Evolutionary conservation across 192 early-diverging fungal species (phyloP).

Genomic region (Coemansia sp.): DNA sequence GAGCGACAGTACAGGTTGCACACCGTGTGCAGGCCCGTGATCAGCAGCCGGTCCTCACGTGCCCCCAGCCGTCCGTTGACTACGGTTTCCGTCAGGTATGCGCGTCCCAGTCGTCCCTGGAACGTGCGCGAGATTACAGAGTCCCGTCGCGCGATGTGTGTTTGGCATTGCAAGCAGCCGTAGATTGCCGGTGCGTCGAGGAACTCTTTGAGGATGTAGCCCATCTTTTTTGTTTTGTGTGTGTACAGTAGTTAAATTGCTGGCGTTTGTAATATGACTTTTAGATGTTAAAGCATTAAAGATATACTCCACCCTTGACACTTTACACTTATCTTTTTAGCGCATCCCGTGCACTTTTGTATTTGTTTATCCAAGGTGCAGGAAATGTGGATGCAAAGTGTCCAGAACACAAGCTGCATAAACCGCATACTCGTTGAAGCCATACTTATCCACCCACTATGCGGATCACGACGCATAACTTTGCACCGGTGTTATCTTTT

Average conservation of each 20-base stretch:
- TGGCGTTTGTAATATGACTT: no score
- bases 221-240: constrained; percentile 17
- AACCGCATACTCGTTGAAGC: no score
- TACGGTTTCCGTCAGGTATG: constrained; percentile 39
- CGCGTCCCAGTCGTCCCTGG: constrained; percentile 40
- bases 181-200: constrained; percentile 36
- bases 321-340: no score
- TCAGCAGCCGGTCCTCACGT: constrained; percentile 42
- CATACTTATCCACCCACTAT: no score
- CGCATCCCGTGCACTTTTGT: no score
- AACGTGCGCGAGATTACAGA: constrained; percentile 43
- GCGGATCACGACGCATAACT: no score
- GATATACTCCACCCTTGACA: no score
- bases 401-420: no score
- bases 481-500: no score
- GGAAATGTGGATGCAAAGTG: no score
- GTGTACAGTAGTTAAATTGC: no score
- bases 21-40: constrained; percentile 50
- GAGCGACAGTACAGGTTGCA: constrained; percentile 36
- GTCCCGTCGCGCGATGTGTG: constrained; percentile 36
- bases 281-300: constrained; percentile 1
- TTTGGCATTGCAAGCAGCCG: constrained; percentile 24
- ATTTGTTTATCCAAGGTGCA: no score
- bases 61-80: constrained; percentile 39
- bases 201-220: constrained; percentile 39